Base-by-base conservation (phyloP, 495 filamentous ascomycete species). In the Diplogelasinospora grovesii region DNA sequence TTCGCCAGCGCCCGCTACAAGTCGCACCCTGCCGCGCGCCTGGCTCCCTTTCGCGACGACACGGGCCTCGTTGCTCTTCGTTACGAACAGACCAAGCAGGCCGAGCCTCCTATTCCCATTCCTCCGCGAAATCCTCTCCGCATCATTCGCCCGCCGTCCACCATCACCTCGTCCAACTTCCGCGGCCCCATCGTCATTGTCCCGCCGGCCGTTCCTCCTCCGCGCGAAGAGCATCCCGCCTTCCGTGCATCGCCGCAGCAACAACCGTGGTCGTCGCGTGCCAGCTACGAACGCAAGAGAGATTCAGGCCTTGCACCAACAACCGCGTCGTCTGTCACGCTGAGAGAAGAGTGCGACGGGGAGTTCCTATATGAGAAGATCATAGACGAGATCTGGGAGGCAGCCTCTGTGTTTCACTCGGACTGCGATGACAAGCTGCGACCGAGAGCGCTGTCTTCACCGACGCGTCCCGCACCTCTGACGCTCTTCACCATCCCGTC, bases 271-370 rank as follows among this genome's bases (percentile, higher is more conserved):
- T 53, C 33, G 32, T 50, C 48, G 22, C 40, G 42, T 26, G 39
- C 46, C 30, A 53, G 55, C 29, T n/a, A n/a, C n/a, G 49, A 53
- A 34, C 54, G 38, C 40, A 70, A 70, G 46, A 52, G 77, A 40
- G 73, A 79, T 53, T 81, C 77, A 18, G 71, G 64, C n/a, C 65
- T 72, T 31, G 69, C 71, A 29, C 59, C 73, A 4, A 69, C 73
- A 5, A 70, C 70, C 6, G 60, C 67, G 18, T 71, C 69, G 10
- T 64, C 68, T 8, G 65, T 61, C 37, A 73, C 68, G 33, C 63
- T 71, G 32, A 61, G 56, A 11, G 68, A 66, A 25, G 70, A 68
- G 30, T 41, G 53, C 32, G 64, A 62, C 9, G 54, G 67, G 31
- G 62, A 63, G 20, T 45, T 49, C 14, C 50, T 61, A 9, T 58